Base-by-base conservation (phyloP, 2,329 filamentous ascomycete genomes). In the Fusarium equiseti region DNA sequence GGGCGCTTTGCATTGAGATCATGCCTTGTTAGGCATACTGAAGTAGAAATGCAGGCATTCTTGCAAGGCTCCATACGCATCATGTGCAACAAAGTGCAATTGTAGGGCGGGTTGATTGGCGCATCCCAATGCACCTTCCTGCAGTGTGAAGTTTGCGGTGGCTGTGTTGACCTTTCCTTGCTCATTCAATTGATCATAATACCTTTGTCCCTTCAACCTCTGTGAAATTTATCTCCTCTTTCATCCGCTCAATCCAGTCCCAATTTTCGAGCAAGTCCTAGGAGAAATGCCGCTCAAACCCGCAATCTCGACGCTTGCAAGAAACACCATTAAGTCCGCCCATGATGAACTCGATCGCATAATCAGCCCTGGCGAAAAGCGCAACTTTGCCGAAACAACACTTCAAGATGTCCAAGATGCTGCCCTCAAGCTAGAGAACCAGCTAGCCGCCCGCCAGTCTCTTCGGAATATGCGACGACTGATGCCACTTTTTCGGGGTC, bases 401-500 rank as follows among this genome's bases (percentile, higher is more conserved):
- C 26, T 71, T 4, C 18, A 8, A 2, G 8, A 65, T 59, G 69
- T 73, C 4, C 32, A 27, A 8, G 73, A 60, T 10, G 80, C 80
- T 8, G 80, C 79, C 0, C 60, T 77, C 1, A 70, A 78, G 0
- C 79, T 86, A 6, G 82, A 87, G 58, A 71, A 73, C 2, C 75
- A 80, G 26, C 79, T 86, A 3, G 79, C 77, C 0, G 77, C 80
- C 0, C 67, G 82, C 16, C 70, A 76, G 26, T 79, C 71, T 0
- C 78, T 85, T 0, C 77, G 82, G 2, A 85, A 85, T 32, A 81
- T 86, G 78, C 75, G 78, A 1, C 80, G 84, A 0, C 76, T 86
- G 0, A 70, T 77, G 55, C 83, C 84, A 0, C 70, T 86, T 0
- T 79, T 86, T 24, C 62, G 70, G 1, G 82, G 80, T 0, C 64